Evolutionary conservation across 768 basidiomycete species (phyloP), one percentile per base, ranked within the genome.

Genomic region (Pleurotus pulmonarius): DNA sequence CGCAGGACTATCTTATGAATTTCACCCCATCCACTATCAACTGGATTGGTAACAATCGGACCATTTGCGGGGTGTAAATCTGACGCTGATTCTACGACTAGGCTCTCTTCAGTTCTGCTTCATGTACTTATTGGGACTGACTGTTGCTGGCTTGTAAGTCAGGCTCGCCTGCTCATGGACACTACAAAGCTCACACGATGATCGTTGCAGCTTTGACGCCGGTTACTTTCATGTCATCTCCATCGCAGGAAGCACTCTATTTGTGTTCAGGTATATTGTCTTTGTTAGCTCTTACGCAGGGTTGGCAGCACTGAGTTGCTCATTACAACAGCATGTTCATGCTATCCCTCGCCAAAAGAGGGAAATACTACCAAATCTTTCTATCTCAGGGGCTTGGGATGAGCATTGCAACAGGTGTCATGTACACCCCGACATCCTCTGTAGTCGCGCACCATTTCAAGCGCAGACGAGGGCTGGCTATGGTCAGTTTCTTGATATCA

Each of bases 351-450:
- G 48, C 48, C n/a, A 25, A 49, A n/a, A 25, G 26, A 12, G 48
- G 38, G n/a, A 49, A 49, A 34, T 49, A 49, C 48, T 49, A 49
- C 26, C 63, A 82, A 71, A 59, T 75, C 13, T 68, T 81, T 48
- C 70, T 81, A n/a, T 59, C 67, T 18, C 79, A 82, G 62, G 80
- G 78, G 2, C 55, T 81, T n/a, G 62, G 66, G 13, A 63, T 68
- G 1, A 79, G 80, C 1, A 57, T 78, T 11, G 78, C 69, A 5
- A 67, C 69, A 3, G 82, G 80, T 12, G 53, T 80, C 34, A 61
- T 78, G 38, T 83, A 73, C 56, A 61, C 80, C 13, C 81, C 80
- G 0, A 70, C 74, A 40, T 59, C 56, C 22, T 58, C 55, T 4
- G 58, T 81, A 18, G 61, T 78, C 6, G 71, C 75, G 4, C 48